Percentiles rank a stretch among this genome's conserved stretches.
Conservation (phyloP, 192 early-diverging fungal genomes). For the Irineochytrium annulatum region DNA sequence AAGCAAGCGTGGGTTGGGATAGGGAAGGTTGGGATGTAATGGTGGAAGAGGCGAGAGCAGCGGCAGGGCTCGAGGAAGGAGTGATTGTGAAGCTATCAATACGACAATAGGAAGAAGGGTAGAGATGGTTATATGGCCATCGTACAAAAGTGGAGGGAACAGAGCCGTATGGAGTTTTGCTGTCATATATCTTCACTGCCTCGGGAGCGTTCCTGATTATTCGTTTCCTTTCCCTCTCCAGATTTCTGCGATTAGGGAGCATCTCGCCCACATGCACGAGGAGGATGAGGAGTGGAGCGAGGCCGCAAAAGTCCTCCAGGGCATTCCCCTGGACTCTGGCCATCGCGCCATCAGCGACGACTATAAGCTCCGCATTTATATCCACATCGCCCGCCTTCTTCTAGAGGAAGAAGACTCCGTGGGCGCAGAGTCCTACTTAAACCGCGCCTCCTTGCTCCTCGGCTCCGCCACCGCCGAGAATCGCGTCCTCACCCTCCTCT, state of each 20-base stretch:
- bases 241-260: constrained; percentile 69
- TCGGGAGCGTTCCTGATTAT: too few relatives aligned
- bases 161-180: too few relatives aligned
- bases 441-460: constrained; percentile 68
- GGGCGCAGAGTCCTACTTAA: constrained; percentile 76
- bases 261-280: constrained; percentile 71
- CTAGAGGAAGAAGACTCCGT: constrained; percentile 79
- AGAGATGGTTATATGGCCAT: neutral
- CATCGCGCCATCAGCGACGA: constrained; percentile 61
- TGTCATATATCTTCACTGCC: too few relatives aligned
- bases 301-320: constrained; percentile 81
- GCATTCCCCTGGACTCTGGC: constrained; percentile 86
- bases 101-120: neutral
- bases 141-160: too few relatives aligned
- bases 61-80: too few relatives aligned
- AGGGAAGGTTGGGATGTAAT: too few relatives aligned
- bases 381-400: constrained; percentile 79
- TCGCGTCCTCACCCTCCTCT: constrained; percentile 44
- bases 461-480: neutral
- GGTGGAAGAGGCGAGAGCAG: too few relatives aligned
- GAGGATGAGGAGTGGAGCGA: constrained; percentile 74
- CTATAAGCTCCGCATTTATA: constrained; percentile 75
- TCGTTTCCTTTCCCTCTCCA: too few relatives aligned
- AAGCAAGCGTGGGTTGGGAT: too few relatives aligned
- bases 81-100: too few relatives aligned